Conservation (phyloP, 1,284 basidiomycete genomes). For the Heterobasidion annosum region DNA sequence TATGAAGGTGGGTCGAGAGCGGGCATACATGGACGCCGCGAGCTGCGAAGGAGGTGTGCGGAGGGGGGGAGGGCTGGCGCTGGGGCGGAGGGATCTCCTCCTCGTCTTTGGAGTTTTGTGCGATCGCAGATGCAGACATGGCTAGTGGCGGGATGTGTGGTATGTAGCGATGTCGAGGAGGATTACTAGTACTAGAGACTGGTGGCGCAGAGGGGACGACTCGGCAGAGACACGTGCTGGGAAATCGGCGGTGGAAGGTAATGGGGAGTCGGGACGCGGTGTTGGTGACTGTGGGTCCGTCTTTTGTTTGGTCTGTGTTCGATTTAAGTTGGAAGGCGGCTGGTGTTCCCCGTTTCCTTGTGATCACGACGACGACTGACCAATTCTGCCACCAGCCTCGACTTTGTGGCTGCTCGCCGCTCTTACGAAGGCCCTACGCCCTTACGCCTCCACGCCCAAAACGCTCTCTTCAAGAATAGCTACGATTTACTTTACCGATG, state of each 20-base stretch:
- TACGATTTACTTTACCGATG: slow-evolving; percentile 28
- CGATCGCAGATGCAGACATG: background rate
- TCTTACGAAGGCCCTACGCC: slow-evolving; percentile 25
- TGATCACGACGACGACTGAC: slow-evolving; percentile 3
- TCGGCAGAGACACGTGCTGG: slow-evolving; percentile 2
- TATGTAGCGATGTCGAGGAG: too few species aligned
- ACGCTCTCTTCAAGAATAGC: slow-evolving; percentile 19
- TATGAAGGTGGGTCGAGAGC: slow-evolving; percentile 6
- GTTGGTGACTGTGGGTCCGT: slow-evolving; percentile 22
- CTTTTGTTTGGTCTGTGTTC: slow-evolving; percentile 22
- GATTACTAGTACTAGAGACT: too few species aligned
- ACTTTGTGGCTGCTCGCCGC: slow-evolving; percentile 22
- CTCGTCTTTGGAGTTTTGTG: slow-evolving; percentile 22
- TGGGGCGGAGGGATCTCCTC: slow-evolving; percentile 58
- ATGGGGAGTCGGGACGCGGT: slow-evolving; percentile 1
- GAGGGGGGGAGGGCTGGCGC: slow-evolving; percentile 63
- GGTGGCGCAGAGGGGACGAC: too few species aligned
- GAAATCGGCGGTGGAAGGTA: background rate
- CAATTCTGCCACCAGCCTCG: slow-evolving; percentile 15
- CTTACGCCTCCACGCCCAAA: slow-evolving; percentile 21
- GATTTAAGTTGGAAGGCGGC: slow-evolving; percentile 12
- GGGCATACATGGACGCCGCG: slow-evolving; percentile 62
- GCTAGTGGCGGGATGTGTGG: background rate
- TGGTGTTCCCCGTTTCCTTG: slow-evolving; percentile 12
- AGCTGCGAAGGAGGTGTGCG: slow-evolving; percentile 57